Percentiles rank a stretch among this genome's conserved stretches.
Conservation (phyloP, 805 yeast species). For the Starmerella etchellsii region DNA sequence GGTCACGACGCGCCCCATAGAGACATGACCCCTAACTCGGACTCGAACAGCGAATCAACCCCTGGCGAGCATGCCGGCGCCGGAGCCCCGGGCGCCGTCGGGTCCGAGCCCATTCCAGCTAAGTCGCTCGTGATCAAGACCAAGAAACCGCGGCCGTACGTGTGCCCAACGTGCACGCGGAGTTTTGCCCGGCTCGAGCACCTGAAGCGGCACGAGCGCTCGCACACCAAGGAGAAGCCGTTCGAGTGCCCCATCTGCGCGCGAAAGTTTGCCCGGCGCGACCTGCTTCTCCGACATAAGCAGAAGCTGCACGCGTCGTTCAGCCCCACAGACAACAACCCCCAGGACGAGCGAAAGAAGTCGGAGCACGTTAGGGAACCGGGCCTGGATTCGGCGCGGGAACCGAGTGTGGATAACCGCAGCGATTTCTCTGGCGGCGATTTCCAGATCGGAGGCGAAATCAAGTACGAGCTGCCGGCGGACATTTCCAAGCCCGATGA, state of each 20-base stretch:
- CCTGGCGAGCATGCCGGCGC: too few relatives aligned
- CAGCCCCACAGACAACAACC: conserved; percentile 16
- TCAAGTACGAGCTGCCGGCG: too few relatives aligned
- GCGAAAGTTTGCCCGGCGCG: conserved; percentile 82
- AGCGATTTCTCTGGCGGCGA: too few relatives aligned
- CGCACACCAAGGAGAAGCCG: conserved; percentile 93
- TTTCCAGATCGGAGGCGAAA: too few relatives aligned
- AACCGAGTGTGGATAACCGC: too few relatives aligned
- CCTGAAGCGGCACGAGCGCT: conserved; percentile 81
- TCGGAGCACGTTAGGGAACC: neutral
- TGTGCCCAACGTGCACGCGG: conserved; percentile 80
- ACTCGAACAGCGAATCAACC: too few relatives aligned
- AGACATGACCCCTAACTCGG: too few relatives aligned
- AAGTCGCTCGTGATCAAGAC: conserved; percentile 75
- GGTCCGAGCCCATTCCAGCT: conserved; percentile 63
- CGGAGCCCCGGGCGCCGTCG: conserved; percentile 14
- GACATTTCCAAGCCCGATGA: too few relatives aligned
- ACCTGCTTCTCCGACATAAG: conserved; percentile 67
- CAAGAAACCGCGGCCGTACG: conserved; percentile 87
- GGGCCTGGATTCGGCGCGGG: neutral
- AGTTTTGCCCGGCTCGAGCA: conserved; percentile 95
- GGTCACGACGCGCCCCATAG: too few relatives aligned
- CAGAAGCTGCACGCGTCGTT: conserved; percentile 63
- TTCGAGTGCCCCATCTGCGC: conserved; percentile 95
- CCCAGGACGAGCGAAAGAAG: neutral